phyloP scores from a whole-genome alignment of 2,329 filamentous ascomycete species.

The Zymoseptoria ardabiliae region DNA sequence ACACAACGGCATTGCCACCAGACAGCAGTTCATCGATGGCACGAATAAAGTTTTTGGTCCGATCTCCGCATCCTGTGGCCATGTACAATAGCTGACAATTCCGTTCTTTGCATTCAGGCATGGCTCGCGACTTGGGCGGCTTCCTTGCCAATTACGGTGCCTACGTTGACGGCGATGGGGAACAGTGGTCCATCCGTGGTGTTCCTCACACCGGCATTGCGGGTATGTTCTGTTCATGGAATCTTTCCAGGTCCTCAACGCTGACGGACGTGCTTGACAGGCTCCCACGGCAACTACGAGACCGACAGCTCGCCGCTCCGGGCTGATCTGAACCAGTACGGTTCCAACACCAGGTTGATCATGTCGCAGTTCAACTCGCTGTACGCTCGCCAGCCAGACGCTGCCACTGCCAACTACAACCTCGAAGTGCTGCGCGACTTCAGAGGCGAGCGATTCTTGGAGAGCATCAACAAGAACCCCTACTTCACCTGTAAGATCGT shows the following conservation, averaged over 20 bases:
- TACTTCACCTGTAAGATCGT: slow-evolving; percentile 19
- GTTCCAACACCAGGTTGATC: slow-evolving; percentile 15
- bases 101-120: not conserved
- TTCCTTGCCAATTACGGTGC: slow-evolving; percentile 23
- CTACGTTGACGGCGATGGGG: slow-evolving; percentile 19
- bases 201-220: not conserved
- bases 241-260: not conserved
- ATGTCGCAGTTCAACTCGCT: slow-evolving; percentile 19
- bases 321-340: slow-evolving; percentile 28
- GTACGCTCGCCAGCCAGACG: slow-evolving; percentile 21
- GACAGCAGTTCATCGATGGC: slow-evolving; percentile 28
- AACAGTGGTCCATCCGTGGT: slow-evolving; percentile 19
- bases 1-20: slow-evolving; percentile 29
- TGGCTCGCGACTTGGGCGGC: slow-evolving; percentile 13
- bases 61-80: too few species aligned
- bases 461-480: slow-evolving; percentile 26
- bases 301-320: slow-evolving; percentile 27
- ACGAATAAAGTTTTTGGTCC: slow-evolving; percentile 22
- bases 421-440: slow-evolving; percentile 24
- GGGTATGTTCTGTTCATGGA: not conserved
- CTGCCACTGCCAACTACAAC: slow-evolving; percentile 26
- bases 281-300: slow-evolving; percentile 17
- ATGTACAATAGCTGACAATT: too few species aligned
- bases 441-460: slow-evolving; percentile 24
- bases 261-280: not conserved